Base-by-base conservation (phyloP, 1,139 yeast species). In the Suhomyces taliae region DNA sequence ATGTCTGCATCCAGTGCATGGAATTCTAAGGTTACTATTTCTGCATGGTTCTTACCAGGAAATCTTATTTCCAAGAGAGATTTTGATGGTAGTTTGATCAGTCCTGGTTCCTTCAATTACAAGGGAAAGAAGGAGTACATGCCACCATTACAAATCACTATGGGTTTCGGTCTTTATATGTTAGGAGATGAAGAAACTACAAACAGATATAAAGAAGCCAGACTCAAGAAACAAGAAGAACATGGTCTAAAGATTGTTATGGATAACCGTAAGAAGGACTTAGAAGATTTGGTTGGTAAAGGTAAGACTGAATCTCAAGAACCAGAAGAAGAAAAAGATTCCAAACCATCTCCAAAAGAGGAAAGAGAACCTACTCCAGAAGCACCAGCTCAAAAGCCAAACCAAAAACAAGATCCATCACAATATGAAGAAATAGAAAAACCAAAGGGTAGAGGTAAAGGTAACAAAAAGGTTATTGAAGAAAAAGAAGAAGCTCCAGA, bases 121-220 rank as follows among this genome's bases (percentile, higher is more conserved):
- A 73, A 79, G 35, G 81, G 81, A 8, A 74, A 76, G 46, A 85
- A 85, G 61, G 81, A 77, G 27, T 80, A 70, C 53, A 70, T 91
- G 57, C 95, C 96, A 0, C 96, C 97, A 1, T 78, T 85, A 12
- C 95, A 85, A 57, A 66, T 90, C 57, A 91, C 85, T 1, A 87
- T 93, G 95, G 99, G 99, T 0, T 74, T 90, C 53, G 97, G 89
- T 0, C 78, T 93, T 49, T 64, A 88, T 50, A 88, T 95, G 86
- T 70, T 86, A 45, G 80, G 85, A 6, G 84, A 82, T 54, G 85
- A 80, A 42, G 80, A 70, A 12, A 73, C 83, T 1, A 65, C 78
- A 3, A 61, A 61, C 19, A 72, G 69, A 48, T 76, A 80, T 46
- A 68, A 67, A 33, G 66, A 64, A 6, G 54, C 58, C 8, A 68